These are phyloP conservation scores for Linderina pennispora DNA, from an alignment of 192 early-diverging fungal species.

Conservation along the genomic window DNA sequence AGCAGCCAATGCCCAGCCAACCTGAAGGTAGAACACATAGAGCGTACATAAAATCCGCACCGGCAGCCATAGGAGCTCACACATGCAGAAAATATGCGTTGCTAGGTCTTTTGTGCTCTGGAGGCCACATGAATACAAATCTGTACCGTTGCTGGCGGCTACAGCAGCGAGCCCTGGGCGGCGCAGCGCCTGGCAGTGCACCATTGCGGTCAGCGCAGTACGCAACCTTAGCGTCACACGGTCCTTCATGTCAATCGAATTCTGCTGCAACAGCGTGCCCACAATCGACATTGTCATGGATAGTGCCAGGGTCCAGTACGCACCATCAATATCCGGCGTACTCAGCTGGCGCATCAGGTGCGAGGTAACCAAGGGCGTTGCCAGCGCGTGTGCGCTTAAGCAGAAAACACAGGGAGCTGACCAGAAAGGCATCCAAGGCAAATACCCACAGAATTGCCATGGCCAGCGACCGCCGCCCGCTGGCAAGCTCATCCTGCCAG, in stretches of 20 bases:
- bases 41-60: constrained; percentile 9
- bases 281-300: constrained; percentile 1
- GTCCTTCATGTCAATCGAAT: constrained; percentile 34
- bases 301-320: neutral
- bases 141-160: neutral
- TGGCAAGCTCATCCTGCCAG: constrained; percentile 7
- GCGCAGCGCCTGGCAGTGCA: constrained; percentile 9
- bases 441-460: constrained; percentile 12
- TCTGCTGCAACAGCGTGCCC: constrained; percentile 17
- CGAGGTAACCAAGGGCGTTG: constrained; percentile 16
- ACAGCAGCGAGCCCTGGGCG: neutral
- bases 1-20: constrained; percentile 24
- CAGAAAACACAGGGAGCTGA: constrained; percentile 18
- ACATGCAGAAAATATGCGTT: constrained; percentile 5
- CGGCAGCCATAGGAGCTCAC: constrained; percentile 15
- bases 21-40: constrained; percentile 30
- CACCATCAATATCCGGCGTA: neutral
- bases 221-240: constrained; percentile 12
- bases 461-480: constrained; percentile 2
- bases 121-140: constrained; percentile 22
- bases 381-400: constrained; percentile 4
- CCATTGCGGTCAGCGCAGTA: constrained; percentile 7
- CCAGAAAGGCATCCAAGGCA: constrained; percentile 5
- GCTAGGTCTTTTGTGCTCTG: constrained; percentile 9
- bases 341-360: constrained; percentile 14